These are phyloP conservation scores for Thalassiosira ordinaria DNA, from an alignment of 352 stramenopile genomes.

Conservation along the genomic window DNA sequence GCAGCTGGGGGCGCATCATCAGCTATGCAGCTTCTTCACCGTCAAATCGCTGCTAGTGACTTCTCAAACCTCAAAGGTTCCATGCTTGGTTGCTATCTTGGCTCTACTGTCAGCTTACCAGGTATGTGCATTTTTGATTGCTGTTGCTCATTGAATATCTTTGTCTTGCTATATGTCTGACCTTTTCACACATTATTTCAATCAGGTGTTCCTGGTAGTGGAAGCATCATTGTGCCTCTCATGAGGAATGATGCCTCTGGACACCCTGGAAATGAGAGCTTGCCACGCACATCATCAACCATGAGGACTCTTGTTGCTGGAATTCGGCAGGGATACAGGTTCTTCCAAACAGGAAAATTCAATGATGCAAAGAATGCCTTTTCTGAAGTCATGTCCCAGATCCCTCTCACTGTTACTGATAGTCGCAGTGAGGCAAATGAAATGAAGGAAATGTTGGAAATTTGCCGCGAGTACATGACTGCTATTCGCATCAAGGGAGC, in stretches of 20 bases:
- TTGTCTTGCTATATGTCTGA: slow-evolving; percentile 5
- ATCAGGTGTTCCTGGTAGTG: slow-evolving; percentile 71
- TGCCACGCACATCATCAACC: slow-evolving; percentile 90
- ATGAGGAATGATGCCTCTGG: slow-evolving; percentile 77
- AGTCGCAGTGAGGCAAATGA: slow-evolving; percentile 91
- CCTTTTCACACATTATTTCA: slow-evolving; percentile 3
- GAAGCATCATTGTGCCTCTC: slow-evolving; percentile 74
- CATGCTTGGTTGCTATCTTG: slow-evolving; percentile 83
- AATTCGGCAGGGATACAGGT: slow-evolving; percentile 94
- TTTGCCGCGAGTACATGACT: slow-evolving; percentile 97
- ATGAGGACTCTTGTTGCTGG: slow-evolving; percentile 91
- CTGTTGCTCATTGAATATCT: not conserved
- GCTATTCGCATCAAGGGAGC: slow-evolving; percentile 94
- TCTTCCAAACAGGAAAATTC: slow-evolving; percentile 98
- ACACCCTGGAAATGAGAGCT: slow-evolving; percentile 86
- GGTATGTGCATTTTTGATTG: slow-evolving; percentile 29
- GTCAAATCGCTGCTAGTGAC: slow-evolving; percentile 98
- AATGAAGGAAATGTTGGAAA: slow-evolving; percentile 93
- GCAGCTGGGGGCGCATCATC: slow-evolving; percentile 95
- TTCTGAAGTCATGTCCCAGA: slow-evolving; percentile 91
- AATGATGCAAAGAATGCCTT: slow-evolving; percentile 94
- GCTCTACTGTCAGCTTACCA: slow-evolving; percentile 77
- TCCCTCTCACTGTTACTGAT: slow-evolving; percentile 95
- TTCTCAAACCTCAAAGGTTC: slow-evolving; percentile 94
- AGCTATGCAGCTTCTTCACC: slow-evolving; percentile 97